Percentiles rank a stretch among this genome's conserved stretches.
phyloP scores from a whole-genome alignment of 2,329 filamentous ascomycete genomes.

The Monosporascus sp. region DNA sequence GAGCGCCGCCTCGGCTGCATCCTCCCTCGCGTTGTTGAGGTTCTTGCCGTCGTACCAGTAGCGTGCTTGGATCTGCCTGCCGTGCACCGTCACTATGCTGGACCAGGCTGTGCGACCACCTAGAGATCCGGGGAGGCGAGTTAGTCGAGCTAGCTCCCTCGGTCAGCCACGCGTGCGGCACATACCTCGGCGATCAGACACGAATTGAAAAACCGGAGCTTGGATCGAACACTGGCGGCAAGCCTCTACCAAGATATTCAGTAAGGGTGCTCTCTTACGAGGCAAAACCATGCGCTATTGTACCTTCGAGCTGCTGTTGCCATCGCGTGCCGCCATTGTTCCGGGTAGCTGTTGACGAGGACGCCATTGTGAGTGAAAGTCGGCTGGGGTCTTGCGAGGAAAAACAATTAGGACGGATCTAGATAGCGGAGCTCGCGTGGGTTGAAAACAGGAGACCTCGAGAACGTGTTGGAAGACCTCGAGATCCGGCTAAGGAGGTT shows the following conservation, averaged over 20 bases:
- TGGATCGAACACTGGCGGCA: constrained; percentile 50
- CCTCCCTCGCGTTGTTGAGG: constrained; percentile 81
- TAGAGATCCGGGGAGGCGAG: constrained; percentile 27
- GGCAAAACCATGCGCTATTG: constrained; percentile 12
- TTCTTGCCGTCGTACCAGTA: constrained; percentile 92
- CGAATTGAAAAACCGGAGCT: constrained; percentile 60
- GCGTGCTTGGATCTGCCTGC: constrained; percentile 60
- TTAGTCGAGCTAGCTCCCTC: neutral
- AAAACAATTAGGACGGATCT: constrained; percentile 4
- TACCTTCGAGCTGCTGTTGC: constrained; percentile 55
- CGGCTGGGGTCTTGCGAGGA: constrained; percentile 1
- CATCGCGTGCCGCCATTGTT: constrained; percentile 30
- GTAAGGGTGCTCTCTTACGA: neutral
- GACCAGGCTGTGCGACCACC: constrained; percentile 91
- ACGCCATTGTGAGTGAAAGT: constrained; percentile 18
- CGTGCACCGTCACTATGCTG: constrained; percentile 67
- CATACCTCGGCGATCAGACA: constrained; percentile 70
- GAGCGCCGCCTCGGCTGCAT: constrained; percentile 79
- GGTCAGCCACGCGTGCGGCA: neutral
- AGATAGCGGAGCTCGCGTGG: neutral
- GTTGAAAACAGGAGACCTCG: neutral
- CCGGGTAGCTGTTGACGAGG: constrained; percentile 12
- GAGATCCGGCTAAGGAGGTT: neutral
- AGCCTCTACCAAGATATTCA: constrained; percentile 37
- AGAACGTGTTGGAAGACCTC: neutral